phyloP scores from a whole-genome alignment of 2,329 filamentous ascomycete genomes.

The Penicillium polonicum region DNA sequence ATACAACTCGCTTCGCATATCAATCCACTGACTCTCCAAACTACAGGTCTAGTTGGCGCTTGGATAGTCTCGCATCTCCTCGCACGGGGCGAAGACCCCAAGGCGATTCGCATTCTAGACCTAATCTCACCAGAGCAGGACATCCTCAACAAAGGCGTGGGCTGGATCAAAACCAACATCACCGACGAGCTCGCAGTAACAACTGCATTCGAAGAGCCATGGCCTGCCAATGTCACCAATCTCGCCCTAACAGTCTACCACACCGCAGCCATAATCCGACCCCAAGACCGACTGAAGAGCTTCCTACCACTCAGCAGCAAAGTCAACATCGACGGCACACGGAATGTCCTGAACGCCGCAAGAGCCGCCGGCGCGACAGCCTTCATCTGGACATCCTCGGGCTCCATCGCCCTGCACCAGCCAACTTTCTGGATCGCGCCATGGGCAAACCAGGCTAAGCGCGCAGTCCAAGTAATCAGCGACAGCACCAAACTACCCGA shows the following conservation, averaged over 20 bases:
- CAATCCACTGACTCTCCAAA: constrained; percentile 6
- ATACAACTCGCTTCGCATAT: background rate
- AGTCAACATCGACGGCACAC: constrained; percentile 54
- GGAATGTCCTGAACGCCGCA: constrained; percentile 51
- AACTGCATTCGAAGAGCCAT: constrained; percentile 50
- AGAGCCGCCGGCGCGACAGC: constrained; percentile 49
- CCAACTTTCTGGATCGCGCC: constrained; percentile 47
- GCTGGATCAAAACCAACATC: constrained; percentile 53
- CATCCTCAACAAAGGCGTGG: constrained; percentile 46
- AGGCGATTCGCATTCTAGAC: constrained; percentile 56
- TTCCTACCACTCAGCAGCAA: constrained; percentile 48
- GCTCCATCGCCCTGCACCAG: constrained; percentile 46
- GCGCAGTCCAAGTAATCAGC: constrained; percentile 48
- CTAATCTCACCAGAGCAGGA: constrained; percentile 46
- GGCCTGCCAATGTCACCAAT: constrained; percentile 43
- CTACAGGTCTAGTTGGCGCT: constrained; percentile 54
- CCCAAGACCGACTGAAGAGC: constrained; percentile 49
- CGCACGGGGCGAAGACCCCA: constrained; percentile 51
- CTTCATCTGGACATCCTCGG: constrained; percentile 56
- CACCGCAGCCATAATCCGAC: constrained; percentile 56
- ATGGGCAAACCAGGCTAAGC: constrained; percentile 43
- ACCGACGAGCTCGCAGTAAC: constrained; percentile 46
- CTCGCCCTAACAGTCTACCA: constrained; percentile 59
- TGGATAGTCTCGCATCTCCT: constrained; percentile 56
- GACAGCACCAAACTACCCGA: constrained; percentile 45